These are phyloP conservation scores for Calycina herbarum DNA, from an alignment of 2,329 filamentous ascomycete species.

Conservation along the genomic window DNA sequence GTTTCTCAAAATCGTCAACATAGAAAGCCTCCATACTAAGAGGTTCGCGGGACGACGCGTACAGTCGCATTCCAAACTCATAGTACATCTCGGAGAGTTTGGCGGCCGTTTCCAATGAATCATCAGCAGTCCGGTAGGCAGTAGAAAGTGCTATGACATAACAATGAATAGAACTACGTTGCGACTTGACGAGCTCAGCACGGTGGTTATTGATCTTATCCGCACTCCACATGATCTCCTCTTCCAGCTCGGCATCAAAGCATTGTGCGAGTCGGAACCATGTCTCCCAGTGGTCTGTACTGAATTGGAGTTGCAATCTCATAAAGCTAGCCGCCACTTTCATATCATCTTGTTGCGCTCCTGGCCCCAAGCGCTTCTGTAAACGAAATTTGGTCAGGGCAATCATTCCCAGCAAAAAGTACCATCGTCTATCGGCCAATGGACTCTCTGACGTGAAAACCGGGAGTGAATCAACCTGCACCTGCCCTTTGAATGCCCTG, in stretches of 20 bases:
- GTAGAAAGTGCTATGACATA: constrained; percentile 67
- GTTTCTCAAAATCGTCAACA: constrained; percentile 60
- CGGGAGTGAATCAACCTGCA: constrained; percentile 70
- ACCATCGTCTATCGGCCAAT: constrained; percentile 84
- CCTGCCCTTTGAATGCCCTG: constrained; percentile 75
- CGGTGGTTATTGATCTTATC: constrained; percentile 43
- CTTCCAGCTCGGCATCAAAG: constrained; percentile 43
- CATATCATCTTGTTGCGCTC: constrained; percentile 41
- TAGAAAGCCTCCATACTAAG: constrained; percentile 67
- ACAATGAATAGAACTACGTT: constrained; percentile 41
- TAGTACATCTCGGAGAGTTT: constrained; percentile 66
- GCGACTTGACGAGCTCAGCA: constrained; percentile 37
- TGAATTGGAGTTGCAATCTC: constrained; percentile 40
- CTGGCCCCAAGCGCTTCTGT: constrained; percentile 39
- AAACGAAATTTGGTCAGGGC: constrained; percentile 75
- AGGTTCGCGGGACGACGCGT: constrained; percentile 67
- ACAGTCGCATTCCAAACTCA: constrained; percentile 68
- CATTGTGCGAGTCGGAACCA: constrained; percentile 45
- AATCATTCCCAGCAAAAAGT: constrained; percentile 86
- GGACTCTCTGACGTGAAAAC: constrained; percentile 69
- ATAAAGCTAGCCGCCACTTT: constrained; percentile 40
- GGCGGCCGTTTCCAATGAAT: constrained; percentile 51
- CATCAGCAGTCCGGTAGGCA: constrained; percentile 56
- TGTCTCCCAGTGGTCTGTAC: constrained; percentile 42
- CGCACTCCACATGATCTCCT: constrained; percentile 43